Base-by-base conservation (phyloP, 257 asterid genomes). In the Marsdenia floribunda region DNA sequence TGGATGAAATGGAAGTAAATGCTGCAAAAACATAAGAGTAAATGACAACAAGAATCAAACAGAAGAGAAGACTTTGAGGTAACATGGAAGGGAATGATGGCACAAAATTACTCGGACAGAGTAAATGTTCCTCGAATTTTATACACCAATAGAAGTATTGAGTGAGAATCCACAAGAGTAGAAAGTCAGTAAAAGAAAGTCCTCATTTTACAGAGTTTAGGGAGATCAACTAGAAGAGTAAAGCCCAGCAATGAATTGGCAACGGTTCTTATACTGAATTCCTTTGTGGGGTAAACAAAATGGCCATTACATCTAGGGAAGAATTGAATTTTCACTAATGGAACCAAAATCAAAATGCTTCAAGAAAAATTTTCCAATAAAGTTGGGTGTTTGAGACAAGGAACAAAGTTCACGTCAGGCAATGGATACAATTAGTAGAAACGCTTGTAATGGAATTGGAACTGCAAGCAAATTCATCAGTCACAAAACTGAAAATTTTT, bases 321-420 rank as follows among this genome's bases (percentile, higher is more conserved):
- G 12, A 40, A 76, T 21, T 68, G 49, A 55, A 54, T 42, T 44
- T 73, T 69, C 35, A 61, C 47, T 29, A 15, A 4, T 42, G 61
- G 63, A 63, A 52, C 57, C 52, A n/a, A 35, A 64, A 59, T 52
- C 38, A 6, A 74, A 50, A n/a, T 75, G 78, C 42, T 73, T 73
- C 69, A 14, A 73, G 58, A 9, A 24, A 68, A 58, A 50, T 12
- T 22, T 71, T 57, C 24, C 40, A 14, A 46, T 70, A 5, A 58
- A 76, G 13, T 61, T 40, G 12, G 76, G 54, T 60, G 42, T 54
- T 57, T 22, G n/a, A 10, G 44, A 18, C 57, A 57, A 64, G 33
- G 38, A 60, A 19, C 26, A 67, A 47, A n/a, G 4, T 29, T 19
- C 35, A 14, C 2, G 37, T 21, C 33, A 60, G 58, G 44, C 42